Percentiles rank a stretch among this genome's conserved stretches.
Conservation (phyloP, 2,329 filamentous ascomycete genomes). For the Pseudogymnoascus sp. region DNA sequence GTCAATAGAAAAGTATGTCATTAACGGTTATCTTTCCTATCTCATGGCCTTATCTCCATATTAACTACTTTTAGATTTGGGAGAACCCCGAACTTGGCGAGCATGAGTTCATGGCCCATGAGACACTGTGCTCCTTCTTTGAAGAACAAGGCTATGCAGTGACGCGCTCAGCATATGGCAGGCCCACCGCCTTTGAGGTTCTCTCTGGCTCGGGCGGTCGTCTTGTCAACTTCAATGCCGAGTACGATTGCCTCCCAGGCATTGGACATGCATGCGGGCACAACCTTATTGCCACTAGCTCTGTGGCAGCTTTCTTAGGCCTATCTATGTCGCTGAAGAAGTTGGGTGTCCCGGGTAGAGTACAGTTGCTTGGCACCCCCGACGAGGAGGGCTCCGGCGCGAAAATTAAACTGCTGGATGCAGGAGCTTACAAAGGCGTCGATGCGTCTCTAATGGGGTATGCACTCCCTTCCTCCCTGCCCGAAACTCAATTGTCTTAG, state of each 20-base stretch:
- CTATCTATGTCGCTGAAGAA: constrained; percentile 11
- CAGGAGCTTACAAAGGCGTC: constrained; percentile 37
- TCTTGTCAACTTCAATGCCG: constrained; percentile 33
- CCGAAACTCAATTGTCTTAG: no score
- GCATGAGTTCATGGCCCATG: constrained; percentile 42
- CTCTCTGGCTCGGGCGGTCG: constrained; percentile 40
- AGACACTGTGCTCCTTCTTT: constrained; percentile 42
- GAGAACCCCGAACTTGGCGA: constrained; percentile 44
- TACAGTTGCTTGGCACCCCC: constrained; percentile 32
- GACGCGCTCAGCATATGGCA: constrained; percentile 42
- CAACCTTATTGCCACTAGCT: constrained; percentile 37
- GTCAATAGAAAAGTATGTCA: background rate
- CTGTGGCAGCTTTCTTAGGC: constrained; percentile 33
- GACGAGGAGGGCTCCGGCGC: constrained; percentile 35
- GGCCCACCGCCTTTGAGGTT: constrained; percentile 46
- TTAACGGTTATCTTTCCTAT: background rate
- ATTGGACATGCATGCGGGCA: constrained; percentile 40
- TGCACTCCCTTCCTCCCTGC: constrained; percentile 17
- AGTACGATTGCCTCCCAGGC: constrained; percentile 33
- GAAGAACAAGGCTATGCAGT: constrained; percentile 40
- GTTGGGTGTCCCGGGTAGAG: constrained; percentile 13
- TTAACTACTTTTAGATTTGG: constrained; percentile 33
- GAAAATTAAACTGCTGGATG: constrained; percentile 38
- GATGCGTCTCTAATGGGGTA: constrained; percentile 36
- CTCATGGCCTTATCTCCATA: background rate